Base-by-base conservation (phyloP, 2,329 filamentous ascomycete genomes). In the Fusarium sacchari region DNA sequence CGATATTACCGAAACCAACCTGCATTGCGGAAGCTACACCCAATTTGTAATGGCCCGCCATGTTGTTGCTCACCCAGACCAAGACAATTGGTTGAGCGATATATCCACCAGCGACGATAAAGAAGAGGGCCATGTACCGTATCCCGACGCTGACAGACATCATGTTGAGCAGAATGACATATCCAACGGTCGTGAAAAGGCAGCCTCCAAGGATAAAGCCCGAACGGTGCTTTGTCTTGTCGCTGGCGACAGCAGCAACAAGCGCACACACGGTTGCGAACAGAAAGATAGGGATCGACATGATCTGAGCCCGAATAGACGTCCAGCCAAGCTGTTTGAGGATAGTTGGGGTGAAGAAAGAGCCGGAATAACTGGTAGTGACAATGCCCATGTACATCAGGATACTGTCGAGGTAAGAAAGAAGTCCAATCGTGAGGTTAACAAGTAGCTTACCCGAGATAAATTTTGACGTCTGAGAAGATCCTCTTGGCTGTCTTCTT, bases 361-460 rank as follows among this genome's bases (percentile, higher is more conserved):
- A 47, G 14, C 44, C 44, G 2, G 44, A 47, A 20, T 47, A 47
- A 1, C 44, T 47, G 26, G 44, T 47, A 8, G 44, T 47, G 6
- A 47, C 44, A 3, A 47, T 47, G 1, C 44, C 44, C 44, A 47
- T 47, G 20, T 47, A 47, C 44, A 47, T 47, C 14, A 47, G 12
- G 44, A 47, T 47, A 17, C 44, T 47, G 2, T 6, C 3, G 12
- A 7, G 4, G 44, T 47, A n/a, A 47, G 20, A 4, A 30, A 47
- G 0, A 12, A 47, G 3, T 17, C 4, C 5, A 30, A 3, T n/a
- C 0, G 5, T 0, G 20, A n/a, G 26, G 10, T 30, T n/a, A 3
- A 17, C 24, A 3, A 1, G 24, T 22, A 0, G 12, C 44, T 30
- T 47, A 47, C 44, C 44, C 44, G 10, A 47, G 44, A n/a, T 47